A percentile compares a stretch with the other conserved stretches of the same genome.
These are phyloP conservation scores for Boletus smithii DNA, from an alignment of 1,284 basidiomycete genomes.

Conservation along the genomic window DNA sequence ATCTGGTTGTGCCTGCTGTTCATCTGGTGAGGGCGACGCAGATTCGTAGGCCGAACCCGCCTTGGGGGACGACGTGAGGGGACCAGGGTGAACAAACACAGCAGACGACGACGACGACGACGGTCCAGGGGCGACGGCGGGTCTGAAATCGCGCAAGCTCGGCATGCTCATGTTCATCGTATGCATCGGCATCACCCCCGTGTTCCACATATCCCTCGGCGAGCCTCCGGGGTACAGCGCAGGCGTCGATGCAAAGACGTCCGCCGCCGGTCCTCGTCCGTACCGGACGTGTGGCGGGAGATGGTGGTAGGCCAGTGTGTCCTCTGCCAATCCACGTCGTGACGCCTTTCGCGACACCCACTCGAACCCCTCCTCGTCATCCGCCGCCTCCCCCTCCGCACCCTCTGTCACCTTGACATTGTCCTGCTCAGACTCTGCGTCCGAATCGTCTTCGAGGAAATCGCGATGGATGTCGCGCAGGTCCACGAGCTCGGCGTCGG, in stretches of 20 bases:
- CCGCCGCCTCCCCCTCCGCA: conserved; percentile 27
- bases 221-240: conserved; percentile 38
- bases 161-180: conserved; percentile 34
- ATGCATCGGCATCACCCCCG: conserved; percentile 24
- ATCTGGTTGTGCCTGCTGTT: conserved; percentile 50
- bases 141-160: conserved; percentile 38
- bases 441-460: conserved; percentile 71
- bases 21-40: conserved; percentile 10
- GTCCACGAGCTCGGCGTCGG: conserved; percentile 88
- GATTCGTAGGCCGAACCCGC: conserved; percentile 8
- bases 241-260: conserved; percentile 58
- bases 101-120: conserved; percentile 32
- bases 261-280: conserved; percentile 50
- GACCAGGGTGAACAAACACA: conserved; percentile 40
- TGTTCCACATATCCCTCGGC: conserved; percentile 49
- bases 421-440: conserved; percentile 35
- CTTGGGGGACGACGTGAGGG: conserved; percentile 40
- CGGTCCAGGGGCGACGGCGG: conserved; percentile 12
- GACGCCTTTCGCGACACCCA: conserved; percentile 71
- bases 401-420: conserved; percentile 55
- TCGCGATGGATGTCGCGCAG: conserved; percentile 92
- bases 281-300: conserved; percentile 71
- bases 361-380: conserved; percentile 67
- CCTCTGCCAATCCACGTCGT: conserved; percentile 47
- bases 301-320: conserved; percentile 60